phyloP scores from a whole-genome alignment of 768 basidiomycete genomes.

The Podaxis sp. region DNA sequence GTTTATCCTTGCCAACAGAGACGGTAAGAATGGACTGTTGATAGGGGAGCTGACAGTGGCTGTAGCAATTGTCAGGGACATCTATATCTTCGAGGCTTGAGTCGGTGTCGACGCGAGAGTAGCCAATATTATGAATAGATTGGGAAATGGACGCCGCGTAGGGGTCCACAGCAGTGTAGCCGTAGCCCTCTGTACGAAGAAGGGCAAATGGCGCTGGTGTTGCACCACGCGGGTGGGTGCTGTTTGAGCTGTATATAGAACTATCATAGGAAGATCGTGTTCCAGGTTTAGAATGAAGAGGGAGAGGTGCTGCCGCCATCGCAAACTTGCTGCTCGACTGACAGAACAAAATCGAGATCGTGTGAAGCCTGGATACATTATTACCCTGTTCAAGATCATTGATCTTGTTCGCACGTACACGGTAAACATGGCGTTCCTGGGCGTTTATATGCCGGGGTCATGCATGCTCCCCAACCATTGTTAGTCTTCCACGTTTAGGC shows the following conservation, averaged over 20 bases:
- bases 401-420: background rate
- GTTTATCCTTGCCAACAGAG: constrained; percentile 1
- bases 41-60: background rate
- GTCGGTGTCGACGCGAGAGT: background rate
- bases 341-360: background rate
- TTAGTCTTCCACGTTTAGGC: no score
- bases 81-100: constrained; percentile 7
- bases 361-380: background rate
- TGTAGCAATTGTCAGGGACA: background rate
- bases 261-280: background rate
- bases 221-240: background rate
- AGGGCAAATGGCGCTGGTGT: background rate
- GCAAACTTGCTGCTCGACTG: background rate
- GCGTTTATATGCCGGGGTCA: no score
- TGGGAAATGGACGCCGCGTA: constrained; percentile 7
- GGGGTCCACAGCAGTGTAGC: constrained; percentile 5
- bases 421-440: no score
- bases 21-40: constrained; percentile 1
- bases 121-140: background rate
- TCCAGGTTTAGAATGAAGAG: background rate
- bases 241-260: background rate
- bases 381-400: background rate
- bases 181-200: background rate
- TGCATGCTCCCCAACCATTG: no score
- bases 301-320: background rate